phyloP scores from a whole-genome alignment of 2,329 filamentous ascomycete genomes.

The Myrmaecium sp. region DNA sequence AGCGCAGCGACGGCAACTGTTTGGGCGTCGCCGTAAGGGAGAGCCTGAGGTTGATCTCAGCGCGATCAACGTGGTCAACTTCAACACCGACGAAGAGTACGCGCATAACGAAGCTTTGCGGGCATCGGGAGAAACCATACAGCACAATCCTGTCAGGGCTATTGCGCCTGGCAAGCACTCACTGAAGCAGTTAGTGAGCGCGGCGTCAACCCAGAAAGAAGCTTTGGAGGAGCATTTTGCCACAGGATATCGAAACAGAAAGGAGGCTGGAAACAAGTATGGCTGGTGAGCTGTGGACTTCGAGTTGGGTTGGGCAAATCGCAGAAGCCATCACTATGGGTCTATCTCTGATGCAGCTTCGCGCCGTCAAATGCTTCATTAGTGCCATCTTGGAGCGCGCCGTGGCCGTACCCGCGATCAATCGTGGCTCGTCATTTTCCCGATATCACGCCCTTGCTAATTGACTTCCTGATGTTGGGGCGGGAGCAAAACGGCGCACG shows the following conservation, averaged over 20 bases:
- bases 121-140: constrained; percentile 47
- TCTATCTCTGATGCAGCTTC: too few species aligned
- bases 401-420: too few species aligned
- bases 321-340: too few species aligned
- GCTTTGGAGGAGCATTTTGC: constrained; percentile 88
- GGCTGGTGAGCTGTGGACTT: constrained; percentile 43
- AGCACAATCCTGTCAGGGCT: constrained; percentile 66
- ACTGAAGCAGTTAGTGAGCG: constrained; percentile 71
- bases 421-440: too few species aligned
- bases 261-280: constrained; percentile 67
- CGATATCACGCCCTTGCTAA: too few species aligned
- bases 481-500: too few species aligned
- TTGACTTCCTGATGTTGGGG: too few species aligned
- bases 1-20: constrained; percentile 63
- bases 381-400: too few species aligned
- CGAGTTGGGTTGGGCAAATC: too few species aligned
- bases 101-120: constrained; percentile 64
- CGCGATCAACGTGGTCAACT: constrained; percentile 58
- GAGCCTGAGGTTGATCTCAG: constrained; percentile 22
- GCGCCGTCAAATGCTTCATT: too few species aligned
- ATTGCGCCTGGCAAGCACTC: constrained; percentile 82
- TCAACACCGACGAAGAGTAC: constrained; percentile 83
- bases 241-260: constrained; percentile 58
- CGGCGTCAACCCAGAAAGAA: constrained; percentile 65
- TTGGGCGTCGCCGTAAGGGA: constrained; percentile 46